phyloP scores from a whole-genome alignment of 768 basidiomycete species.

The Hydnum rufescens region DNA sequence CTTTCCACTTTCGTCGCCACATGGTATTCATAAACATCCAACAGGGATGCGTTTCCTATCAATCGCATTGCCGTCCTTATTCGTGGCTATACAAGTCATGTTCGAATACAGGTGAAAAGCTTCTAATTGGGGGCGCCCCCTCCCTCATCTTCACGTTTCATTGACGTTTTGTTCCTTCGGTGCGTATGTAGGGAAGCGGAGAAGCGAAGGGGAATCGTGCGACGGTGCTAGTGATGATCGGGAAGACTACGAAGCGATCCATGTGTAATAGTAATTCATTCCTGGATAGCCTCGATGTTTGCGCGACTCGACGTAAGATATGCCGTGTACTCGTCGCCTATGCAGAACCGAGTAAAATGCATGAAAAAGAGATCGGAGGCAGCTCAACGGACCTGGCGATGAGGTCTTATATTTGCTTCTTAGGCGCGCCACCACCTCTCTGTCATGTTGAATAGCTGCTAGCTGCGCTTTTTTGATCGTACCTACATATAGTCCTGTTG shows the following conservation, averaged over 20 bases:
- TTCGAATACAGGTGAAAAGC: conserved; percentile 79
- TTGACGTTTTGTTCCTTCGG: conserved; percentile 2
- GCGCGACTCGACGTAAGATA: conserved; percentile 36
- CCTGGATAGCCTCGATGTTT: conserved; percentile 48
- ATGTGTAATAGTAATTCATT: too few species aligned
- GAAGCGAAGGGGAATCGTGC: conserved; percentile 35
- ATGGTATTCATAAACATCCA: background rate
- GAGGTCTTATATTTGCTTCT: background rate
- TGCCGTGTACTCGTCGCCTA: background rate
- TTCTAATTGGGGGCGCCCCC: too few species aligned
- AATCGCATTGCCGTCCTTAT: conserved; percentile 41
- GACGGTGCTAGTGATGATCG: conserved; percentile 17
- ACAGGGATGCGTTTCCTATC: conserved; percentile 48
- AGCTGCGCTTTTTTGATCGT: conserved; percentile 75
- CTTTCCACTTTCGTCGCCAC: background rate
- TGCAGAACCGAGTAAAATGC: too few species aligned
- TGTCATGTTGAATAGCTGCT: conserved; percentile 54
- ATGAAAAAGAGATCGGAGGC: too few species aligned
- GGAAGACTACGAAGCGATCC: background rate
- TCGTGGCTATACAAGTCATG: conserved; percentile 78
- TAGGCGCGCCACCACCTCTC: conserved; percentile 47
- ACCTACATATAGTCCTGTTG: conserved; percentile 25
- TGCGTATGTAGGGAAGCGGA: conserved; percentile 43
- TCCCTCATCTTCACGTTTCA: too few species aligned
- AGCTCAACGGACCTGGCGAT: too few species aligned